Base-by-base conservation (phyloP, 192 early-diverging fungal species). In the Podila horticola region DNA sequence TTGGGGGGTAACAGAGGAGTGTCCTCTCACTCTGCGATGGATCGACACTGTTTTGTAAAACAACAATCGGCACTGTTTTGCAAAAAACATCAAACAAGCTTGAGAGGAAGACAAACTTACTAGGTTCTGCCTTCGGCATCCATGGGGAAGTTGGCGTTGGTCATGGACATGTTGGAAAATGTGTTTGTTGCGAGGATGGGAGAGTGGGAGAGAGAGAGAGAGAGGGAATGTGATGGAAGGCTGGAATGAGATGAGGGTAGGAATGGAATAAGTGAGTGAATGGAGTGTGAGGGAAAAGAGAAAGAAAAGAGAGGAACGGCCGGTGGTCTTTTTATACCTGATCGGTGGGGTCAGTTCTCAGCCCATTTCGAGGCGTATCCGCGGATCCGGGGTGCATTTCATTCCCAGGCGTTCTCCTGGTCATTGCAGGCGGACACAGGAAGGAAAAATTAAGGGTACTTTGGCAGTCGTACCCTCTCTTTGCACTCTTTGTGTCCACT, bases 141-240 rank as follows among this genome's bases (percentile, higher is more conserved):
- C 74, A 87, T 79, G n/a, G 95, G 95, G 71, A 92, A 93, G 89
- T 95, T 95, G 70, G 95, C 93, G 72, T 91, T 92, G 50, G 75
- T 31, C 76, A 79, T 79, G 8, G 76, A 79, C 76, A 79, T 79
- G 68, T 17, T 79, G 74, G 28, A 12, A 26, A 29, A 10, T 71
- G 67, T 30, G 55, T 17, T 19, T 58, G 33, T 30, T 19, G 31
- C 24, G 41, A 15, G 9, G 26, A 26, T 38, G 41, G 1, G 38
- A 30, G 58, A 58, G 29, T 57, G 66, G 66, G 55, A 38, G 10
- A 51, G 30, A 34, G 7, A 28, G 55, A 38, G 10, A 51, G 30
- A 34, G 7, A 28, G 20, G 20, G 48, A 64, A 52, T 48, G 41
- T 9, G 24, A 55, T 55, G 52, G 52, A 55, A 22, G 24, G 52